Base-by-base conservation (phyloP, 2,329 filamentous ascomycete genomes). In the Cladophialophora bantiana region DNA sequence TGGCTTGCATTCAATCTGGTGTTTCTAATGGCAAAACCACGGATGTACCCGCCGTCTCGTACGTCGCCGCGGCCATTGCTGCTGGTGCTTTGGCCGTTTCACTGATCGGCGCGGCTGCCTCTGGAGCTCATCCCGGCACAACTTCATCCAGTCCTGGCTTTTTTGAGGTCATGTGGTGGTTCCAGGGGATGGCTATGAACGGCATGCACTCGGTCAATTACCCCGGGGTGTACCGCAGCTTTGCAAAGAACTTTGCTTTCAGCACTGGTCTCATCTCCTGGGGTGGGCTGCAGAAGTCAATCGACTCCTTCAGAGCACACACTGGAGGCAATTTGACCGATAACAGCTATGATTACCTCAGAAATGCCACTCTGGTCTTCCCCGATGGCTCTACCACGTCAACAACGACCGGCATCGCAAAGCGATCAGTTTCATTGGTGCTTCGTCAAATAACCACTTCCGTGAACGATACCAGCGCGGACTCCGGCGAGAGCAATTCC, bases 181-280 rank as follows among this genome's bases (percentile, higher is more conserved):
- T 98, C 78, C 94, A 98, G 79, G 90, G 90, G 58, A 91, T 98
- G 84, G 93, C 95, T 34, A 90, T 95, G 83, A 97, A 95, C 78
- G 94, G 95, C 71, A 98, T 98, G 95, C 85, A 97, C 77, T 96
- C 92, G 67, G 94, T 96, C 73, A 87, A 89, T 73, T 93, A 97
- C 72, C 95, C 95, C 3, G 83, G 88, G 40, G 88, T 98, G 42
- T 98, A 98, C 81, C 88, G 89, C 72, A 94, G 89, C 77, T 99
- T 97, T 79, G 83, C 90, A 69, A 92, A 92, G 81, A 98, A 98
- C 81, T 98, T 99, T 78, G 94, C 85, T 55, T 98, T 97, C 83
- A 94, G 92, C 70, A 90, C 90, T 34, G 93, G 93, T 59, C 81
- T 98, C 65, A 84, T 98, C 64, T 87, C 91, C 6, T 97, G 93